Evolutionary conservation across 768 basidiomycete genomes (phyloP), one percentile per base, ranked within the genome.

Genomic region (Boletus bicolor): DNA sequence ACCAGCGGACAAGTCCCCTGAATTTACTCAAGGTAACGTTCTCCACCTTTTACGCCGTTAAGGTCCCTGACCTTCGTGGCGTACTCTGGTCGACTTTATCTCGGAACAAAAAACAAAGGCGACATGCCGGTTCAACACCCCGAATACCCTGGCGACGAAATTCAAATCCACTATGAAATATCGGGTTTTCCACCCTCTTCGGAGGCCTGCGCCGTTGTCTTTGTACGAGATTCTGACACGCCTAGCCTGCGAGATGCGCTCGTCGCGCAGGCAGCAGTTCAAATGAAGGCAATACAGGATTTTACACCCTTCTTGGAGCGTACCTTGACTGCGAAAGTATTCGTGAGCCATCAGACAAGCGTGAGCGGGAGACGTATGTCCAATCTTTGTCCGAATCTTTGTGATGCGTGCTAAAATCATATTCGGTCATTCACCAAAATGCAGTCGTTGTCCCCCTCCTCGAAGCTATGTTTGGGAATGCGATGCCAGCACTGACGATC

Each of bases 121-220:
- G 53, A 62, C 24, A 45, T 68, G 4, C 38, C 34, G 1, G 28
- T 54, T 44, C 53, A 28, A 47, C 55, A 44, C 12, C 41, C 55
- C 24, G 54, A 60, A 50, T 49, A 11, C 30, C 19, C 44, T 47
- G 49, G 41, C 36, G 37, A 47, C 35, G 34, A 55, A 44, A 50
- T 62, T 43, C 55, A 55, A 39, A 12, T 80, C 12, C 65, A 75
- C 42, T 85, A 80, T 77, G 80, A 85, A 60, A 67, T 77, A 45
- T 83, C 82, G 4, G 66, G 63, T 8, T 77, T 81, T 55, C 62
- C 73, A 9, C 75, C 63, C 7, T 73, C 72, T 28, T 67, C 64
- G 19, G 72, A 77, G 34, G 75, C 73, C 6, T 79, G 75, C 54
- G 70, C 75, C 6, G 62, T 82, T 38, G 57, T 85, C 50, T 84